Evolutionary conservation across 306 rosid genomes (phyloP).

Genomic region (Vicia villosa): DNA sequence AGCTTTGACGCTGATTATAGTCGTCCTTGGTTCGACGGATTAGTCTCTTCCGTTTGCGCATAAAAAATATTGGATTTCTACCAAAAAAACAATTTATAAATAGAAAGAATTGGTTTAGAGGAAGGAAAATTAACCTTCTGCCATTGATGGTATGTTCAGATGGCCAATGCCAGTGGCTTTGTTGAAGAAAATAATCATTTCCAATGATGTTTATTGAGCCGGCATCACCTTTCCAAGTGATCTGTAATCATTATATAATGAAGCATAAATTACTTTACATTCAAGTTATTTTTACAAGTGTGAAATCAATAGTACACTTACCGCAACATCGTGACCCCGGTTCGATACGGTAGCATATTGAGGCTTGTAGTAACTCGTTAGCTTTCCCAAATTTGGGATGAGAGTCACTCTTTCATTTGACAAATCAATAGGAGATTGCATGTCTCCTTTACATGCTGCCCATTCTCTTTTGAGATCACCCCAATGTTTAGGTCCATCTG

Average conservation of each 20-base stretch:
- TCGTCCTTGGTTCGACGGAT: no score
- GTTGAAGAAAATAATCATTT: conserved; percentile 50
- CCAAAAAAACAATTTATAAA: no score
- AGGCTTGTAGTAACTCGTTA: conserved; percentile 45
- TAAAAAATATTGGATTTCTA: no score
- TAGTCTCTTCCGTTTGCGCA: no score
- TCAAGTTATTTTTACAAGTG: no score
- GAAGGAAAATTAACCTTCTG: conserved; percentile 40
- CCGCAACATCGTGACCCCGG: conserved; percentile 63
- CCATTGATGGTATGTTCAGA: conserved; percentile 75
- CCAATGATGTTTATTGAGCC: conserved; percentile 56
- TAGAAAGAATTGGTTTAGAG: not conserved
- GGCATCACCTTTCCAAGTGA: conserved; percentile 52
- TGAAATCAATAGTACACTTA: conserved; percentile 4
- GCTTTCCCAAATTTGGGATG: conserved; percentile 29
- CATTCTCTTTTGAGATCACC: conserved; percentile 57
- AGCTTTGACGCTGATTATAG: no score
- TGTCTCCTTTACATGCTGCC: conserved; percentile 56
- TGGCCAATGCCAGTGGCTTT: conserved; percentile 77
- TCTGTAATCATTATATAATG: conserved; percentile 33
- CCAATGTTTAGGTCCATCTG: conserved; percentile 59
- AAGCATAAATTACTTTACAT: no score
- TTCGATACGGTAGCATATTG: conserved; percentile 50
- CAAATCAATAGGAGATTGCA: conserved; percentile 74
- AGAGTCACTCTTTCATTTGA: conserved; percentile 29